Percentiles rank a stretch among this genome's conserved stretches.
Evolutionary conservation across 2,329 filamentous ascomycete species (phyloP).

Genomic region (Fusarium falciforme): DNA sequence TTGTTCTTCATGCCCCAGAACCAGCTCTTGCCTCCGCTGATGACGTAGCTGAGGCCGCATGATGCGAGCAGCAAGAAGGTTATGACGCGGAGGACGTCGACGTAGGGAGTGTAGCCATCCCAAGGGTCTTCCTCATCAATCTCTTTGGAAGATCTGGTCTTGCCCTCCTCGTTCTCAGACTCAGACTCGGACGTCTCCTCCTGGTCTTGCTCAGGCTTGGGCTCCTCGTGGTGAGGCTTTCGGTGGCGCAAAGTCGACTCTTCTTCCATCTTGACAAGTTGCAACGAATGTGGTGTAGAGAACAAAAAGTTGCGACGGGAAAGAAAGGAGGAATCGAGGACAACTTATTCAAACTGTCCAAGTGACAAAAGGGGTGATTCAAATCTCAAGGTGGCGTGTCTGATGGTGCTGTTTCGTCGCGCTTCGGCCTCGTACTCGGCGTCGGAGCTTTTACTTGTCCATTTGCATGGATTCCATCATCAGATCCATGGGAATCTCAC

Average conservation of each 20-base stretch:
- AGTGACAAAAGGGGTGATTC: background rate
- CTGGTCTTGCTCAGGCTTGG: background rate
- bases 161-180: conserved; percentile 34
- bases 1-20: conserved; percentile 73
- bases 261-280: conserved; percentile 49
- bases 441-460: conserved; percentile 30
- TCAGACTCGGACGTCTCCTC: background rate
- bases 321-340: background rate
- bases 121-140: conserved; percentile 56
- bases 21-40: conserved; percentile 76
- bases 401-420: conserved; percentile 15
- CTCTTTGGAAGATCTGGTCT: conserved; percentile 32
- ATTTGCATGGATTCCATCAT: background rate
- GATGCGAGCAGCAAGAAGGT: conserved; percentile 74
- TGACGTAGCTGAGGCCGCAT: conserved; percentile 79
- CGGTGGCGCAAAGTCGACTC: conserved; percentile 58
- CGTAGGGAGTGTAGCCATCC: conserved; percentile 64
- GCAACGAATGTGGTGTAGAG: background rate
- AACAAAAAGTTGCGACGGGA: background rate
- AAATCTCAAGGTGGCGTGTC: conserved; percentile 31
- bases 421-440: conserved; percentile 20
- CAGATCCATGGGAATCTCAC: background rate
- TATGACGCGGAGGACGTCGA: conserved; percentile 78
- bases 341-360: conserved; percentile 12
- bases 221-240: conserved; percentile 49